These are phyloP conservation scores for Acarospora socialis DNA, from an alignment of 2,329 filamentous ascomycete species.

Conservation along the genomic window DNA sequence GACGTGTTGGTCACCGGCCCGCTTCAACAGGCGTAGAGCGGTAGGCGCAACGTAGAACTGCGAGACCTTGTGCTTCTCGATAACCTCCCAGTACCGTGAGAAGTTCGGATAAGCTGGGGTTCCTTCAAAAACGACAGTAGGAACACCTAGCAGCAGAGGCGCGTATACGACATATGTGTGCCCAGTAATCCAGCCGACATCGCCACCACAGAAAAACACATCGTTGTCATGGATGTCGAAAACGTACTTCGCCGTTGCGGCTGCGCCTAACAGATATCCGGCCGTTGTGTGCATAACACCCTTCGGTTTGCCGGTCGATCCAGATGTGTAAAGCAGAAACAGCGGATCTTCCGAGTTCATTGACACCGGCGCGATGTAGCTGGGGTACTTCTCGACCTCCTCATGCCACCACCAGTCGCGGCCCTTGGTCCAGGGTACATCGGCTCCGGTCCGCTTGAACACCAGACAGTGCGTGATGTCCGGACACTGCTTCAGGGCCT, in stretches of 20 bases:
- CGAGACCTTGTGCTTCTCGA: slow-evolving; percentile 85
- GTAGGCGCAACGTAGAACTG: slow-evolving; percentile 98
- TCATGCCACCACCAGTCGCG: slow-evolving; percentile 98
- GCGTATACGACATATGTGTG: slow-evolving; percentile 98
- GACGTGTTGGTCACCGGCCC: slow-evolving; percentile 85
- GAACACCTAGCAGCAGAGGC: slow-evolving; percentile 78
- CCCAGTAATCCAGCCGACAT: slow-evolving; percentile 97
- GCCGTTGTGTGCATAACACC: slow-evolving; percentile 96
- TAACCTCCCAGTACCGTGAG: slow-evolving; percentile 97
- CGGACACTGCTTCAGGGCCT: slow-evolving; percentile 90
- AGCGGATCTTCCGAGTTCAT: slow-evolving; percentile 92
- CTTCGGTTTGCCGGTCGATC: slow-evolving; percentile 97
- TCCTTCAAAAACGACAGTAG: slow-evolving; percentile 94
- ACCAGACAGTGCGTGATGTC: slow-evolving; percentile 75
- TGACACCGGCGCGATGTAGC: slow-evolving; percentile 75
- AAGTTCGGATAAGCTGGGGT: slow-evolving; percentile 96
- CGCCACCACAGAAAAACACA: slow-evolving; percentile 92
- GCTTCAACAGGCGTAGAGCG: slow-evolving; percentile 82
- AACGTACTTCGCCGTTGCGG: slow-evolving; percentile 91
- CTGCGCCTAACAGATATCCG: slow-evolving; percentile 87
- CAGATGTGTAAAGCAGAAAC: slow-evolving; percentile 95
- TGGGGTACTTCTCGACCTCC: slow-evolving; percentile 91
- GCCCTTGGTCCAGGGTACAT: slow-evolving; percentile 78
- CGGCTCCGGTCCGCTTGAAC: slow-evolving; percentile 86
- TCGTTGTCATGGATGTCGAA: slow-evolving; percentile 95